Percentiles rank a stretch among this genome's conserved stretches.
phyloP scores from a whole-genome alignment of 768 basidiomycete genomes.

The Calvatia gigantea region DNA sequence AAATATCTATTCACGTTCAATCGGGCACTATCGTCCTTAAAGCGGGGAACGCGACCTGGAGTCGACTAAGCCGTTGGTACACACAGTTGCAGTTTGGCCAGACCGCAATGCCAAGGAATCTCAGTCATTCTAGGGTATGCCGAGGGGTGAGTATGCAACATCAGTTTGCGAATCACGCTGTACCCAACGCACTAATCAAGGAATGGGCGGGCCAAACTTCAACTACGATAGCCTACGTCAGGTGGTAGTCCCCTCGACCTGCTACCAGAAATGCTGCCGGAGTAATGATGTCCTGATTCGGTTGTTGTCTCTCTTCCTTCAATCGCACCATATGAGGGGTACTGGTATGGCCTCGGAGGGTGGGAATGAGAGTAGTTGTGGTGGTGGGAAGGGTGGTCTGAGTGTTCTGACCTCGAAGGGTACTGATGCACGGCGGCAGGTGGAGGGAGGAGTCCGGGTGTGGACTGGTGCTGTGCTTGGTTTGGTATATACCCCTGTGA shows the following conservation, averaged over 20 bases:
- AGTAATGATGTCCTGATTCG: neutral
- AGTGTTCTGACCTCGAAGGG: slow-evolving; percentile 1
- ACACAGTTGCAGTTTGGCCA: too few relatives aligned
- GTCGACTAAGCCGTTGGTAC: too few relatives aligned
- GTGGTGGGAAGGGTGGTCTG: neutral
- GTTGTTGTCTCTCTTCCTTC: slow-evolving; percentile 1
- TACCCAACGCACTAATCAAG: neutral
- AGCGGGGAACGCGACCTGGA: too few relatives aligned
- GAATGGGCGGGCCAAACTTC: neutral
- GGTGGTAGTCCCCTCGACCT: neutral
- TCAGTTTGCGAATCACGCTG: neutral
- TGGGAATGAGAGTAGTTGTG: slow-evolving; percentile 1
- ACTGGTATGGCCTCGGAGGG: slow-evolving; percentile 4
- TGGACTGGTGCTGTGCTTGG: neutral
- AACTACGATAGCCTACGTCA: neutral
- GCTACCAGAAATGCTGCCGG: neutral
- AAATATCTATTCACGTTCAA: too few relatives aligned
- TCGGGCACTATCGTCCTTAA: too few relatives aligned
- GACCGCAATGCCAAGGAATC: too few relatives aligned
- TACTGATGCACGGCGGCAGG: neutral
- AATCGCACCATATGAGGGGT: neutral
- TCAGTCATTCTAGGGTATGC: neutral
- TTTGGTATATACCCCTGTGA: neutral
- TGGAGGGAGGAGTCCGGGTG: neutral
- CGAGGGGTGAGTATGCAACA: neutral